Percentiles rank a stretch among this genome's conserved stretches.
phyloP scores from a whole-genome alignment of 139 green algal species.

The Parachlorella kessleri region DNA sequence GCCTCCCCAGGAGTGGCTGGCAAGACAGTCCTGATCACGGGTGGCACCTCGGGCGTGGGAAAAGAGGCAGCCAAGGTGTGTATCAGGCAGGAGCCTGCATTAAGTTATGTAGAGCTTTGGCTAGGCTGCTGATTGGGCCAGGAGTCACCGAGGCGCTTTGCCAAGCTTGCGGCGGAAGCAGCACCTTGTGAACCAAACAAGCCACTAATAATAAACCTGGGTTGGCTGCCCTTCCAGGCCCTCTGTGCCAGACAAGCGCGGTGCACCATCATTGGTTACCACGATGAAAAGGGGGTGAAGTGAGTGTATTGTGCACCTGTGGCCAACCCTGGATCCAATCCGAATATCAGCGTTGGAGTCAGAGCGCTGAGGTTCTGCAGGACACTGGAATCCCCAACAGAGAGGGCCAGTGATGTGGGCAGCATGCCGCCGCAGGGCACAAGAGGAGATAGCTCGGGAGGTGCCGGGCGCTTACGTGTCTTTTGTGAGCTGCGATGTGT shows the following conservation, averaged over 20 bases:
- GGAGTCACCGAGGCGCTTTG: neutral
- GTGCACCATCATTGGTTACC: neutral
- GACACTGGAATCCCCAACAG: too few species aligned
- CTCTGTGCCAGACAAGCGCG: conserved; percentile 22
- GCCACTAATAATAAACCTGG: too few species aligned
- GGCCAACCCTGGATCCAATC: neutral
- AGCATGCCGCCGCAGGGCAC: neutral
- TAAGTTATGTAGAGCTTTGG: neutral
- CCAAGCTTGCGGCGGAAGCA: neutral
- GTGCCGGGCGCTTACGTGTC: conserved; percentile 5
- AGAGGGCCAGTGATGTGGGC: too few species aligned
- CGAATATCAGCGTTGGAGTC: too few species aligned
- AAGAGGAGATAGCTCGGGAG: neutral
- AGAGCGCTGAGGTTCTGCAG: too few species aligned
- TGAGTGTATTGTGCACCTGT: conserved; percentile 2
- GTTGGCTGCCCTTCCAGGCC: too few species aligned
- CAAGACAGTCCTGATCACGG: neutral
- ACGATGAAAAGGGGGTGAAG: neutral
- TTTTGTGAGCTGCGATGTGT: conserved; percentile 15
- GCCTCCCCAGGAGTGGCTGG: neutral
- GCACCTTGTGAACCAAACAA: neutral
- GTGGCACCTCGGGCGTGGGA: neutral
- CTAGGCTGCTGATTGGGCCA: neutral
- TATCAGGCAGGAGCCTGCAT: neutral
- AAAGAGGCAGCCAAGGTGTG: conserved; percentile 11